Base-by-base conservation (phyloP, 805 yeast species). In the Torulaspora maleeae region DNA sequence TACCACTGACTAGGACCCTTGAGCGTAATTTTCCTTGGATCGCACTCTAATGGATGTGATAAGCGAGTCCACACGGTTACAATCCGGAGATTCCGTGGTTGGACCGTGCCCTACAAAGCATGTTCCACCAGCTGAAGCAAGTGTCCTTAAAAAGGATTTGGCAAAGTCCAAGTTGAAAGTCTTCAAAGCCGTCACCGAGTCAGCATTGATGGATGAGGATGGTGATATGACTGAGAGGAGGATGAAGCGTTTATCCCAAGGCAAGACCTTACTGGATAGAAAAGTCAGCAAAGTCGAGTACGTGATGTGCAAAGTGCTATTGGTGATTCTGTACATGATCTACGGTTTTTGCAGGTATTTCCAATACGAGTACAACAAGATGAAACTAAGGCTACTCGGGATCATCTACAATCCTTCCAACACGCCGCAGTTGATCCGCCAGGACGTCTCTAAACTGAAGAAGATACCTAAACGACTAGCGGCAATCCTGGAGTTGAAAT, bases 341-440 rank as follows among this genome's bases (percentile, higher is more conserved):
- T 78, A 79, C 60, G 79, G 88, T 9, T 61, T 79, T 24, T 71
- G 71, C 52, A 73, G 86, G 47, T 72, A 77, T 42, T 55, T 69
- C 47, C 78, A 80, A 54, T 81, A 66, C 53, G 58, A 74, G 17
- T 74, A 72, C 61, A 76, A 82, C 56, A 73, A 73, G 50, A 53
- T 75, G 35, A 72, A 75, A 48, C 73, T 88, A 50, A 77, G 79
- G 57, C 70, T 83, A 38, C 69, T 80, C 44, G 80, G 78, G 41
- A 58, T 80, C 39, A 79, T 86, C 8, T 85, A 83, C 63, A 83
- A 82, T 53, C 80, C 82, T 2, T 75, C 83, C 25, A 80, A 78
- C 58, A 79, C 95, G 3, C 97, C 98, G 1, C 89, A 84, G 57
- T 70, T 89, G 44, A 88, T 91, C 52, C 79, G 95, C 53, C 82